phyloP scores from a whole-genome alignment of 2,329 filamentous ascomycete genomes.

The Raffaelea deltoideospora region DNA sequence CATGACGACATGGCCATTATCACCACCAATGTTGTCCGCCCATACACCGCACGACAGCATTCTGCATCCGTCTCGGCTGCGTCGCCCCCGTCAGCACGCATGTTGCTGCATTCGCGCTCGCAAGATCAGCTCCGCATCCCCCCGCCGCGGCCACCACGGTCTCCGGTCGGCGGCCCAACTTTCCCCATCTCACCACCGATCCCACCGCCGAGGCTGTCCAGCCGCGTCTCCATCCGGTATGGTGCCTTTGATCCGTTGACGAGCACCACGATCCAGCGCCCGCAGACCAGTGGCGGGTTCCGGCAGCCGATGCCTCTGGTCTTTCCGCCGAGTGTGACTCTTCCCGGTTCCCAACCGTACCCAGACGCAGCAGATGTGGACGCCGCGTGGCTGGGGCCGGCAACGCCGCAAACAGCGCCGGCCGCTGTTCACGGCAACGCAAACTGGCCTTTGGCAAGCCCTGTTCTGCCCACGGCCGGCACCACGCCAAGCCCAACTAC shows the following conservation, averaged over 20 bases:
- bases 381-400: constrained; percentile 8
- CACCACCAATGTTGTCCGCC: constrained; percentile 6
- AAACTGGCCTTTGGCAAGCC: constrained; percentile 28
- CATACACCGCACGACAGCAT: constrained; percentile 11
- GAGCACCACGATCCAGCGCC: constrained; percentile 22
- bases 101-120: constrained; percentile 29
- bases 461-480: constrained; percentile 11
- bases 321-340: constrained; percentile 7
- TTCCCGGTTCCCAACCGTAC: constrained; percentile 24
- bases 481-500: neutral
- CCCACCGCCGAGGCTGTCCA: constrained; percentile 39
- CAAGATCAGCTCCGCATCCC: constrained; percentile 32
- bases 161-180: constrained; percentile 22
- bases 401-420: constrained; percentile 11
- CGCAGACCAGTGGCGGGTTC: constrained; percentile 29
- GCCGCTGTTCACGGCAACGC: constrained; percentile 20
- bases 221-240: constrained; percentile 31
- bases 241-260: constrained; percentile 25
- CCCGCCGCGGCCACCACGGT: constrained; percentile 35
- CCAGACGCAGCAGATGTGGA: constrained; percentile 13
- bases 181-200: constrained; percentile 23
- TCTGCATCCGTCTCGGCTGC: constrained; percentile 12
- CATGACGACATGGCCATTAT: too few relatives aligned
- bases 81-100: constrained; percentile 14
- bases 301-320: constrained; percentile 15